phyloP scores from a whole-genome alignment of 352 stramenopile species.

The Globisporangium takayamanum region DNA sequence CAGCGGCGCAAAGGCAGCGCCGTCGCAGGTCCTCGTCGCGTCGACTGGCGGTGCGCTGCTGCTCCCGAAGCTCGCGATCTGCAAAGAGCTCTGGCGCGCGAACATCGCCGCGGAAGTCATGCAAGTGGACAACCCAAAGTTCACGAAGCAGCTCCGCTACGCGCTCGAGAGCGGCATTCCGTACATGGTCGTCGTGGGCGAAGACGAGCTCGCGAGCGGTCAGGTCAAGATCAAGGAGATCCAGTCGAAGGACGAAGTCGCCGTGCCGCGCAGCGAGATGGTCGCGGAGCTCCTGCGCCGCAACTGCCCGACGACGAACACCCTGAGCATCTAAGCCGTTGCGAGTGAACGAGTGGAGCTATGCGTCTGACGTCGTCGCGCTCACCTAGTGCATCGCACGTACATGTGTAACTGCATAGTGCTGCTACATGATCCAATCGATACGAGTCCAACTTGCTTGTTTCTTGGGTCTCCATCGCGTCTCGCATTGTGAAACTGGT shows the following conservation, averaged over 20 bases:
- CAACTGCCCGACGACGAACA: conserved; percentile 62
- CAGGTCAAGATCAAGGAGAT: conserved; percentile 98
- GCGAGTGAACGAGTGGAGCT: neutral
- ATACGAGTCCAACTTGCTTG: too few species aligned
- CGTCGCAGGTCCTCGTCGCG: conserved; percentile 92
- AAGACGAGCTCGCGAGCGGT: conserved; percentile 91
- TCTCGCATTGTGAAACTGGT: too few species aligned
- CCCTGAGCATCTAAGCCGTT: conserved; percentile 49
- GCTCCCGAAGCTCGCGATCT: conserved; percentile 64
- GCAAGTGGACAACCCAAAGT: conserved; percentile 95
- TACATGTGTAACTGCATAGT: too few species aligned
- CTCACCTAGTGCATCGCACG: too few species aligned
- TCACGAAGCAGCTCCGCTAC: conserved; percentile 96
- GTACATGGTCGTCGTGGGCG: conserved; percentile 96
- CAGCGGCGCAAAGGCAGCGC: conserved; percentile 17
- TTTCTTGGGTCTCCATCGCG: too few species aligned
- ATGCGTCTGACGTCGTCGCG: too few species aligned
- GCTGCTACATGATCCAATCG: too few species aligned
- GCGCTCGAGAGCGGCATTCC: conserved; percentile 93
- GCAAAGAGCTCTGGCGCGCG: conserved; percentile 77
- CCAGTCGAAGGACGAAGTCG: conserved; percentile 87
- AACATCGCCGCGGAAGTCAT: conserved; percentile 96
- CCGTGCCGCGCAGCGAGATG: conserved; percentile 63
- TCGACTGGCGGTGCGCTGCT: conserved; percentile 75
- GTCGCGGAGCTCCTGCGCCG: conserved; percentile 66